Percentiles rank a stretch among this genome's conserved stretches.
phyloP scores from a whole-genome alignment of 2,329 filamentous ascomycete genomes.

The Hymenoscyphus occultus region DNA sequence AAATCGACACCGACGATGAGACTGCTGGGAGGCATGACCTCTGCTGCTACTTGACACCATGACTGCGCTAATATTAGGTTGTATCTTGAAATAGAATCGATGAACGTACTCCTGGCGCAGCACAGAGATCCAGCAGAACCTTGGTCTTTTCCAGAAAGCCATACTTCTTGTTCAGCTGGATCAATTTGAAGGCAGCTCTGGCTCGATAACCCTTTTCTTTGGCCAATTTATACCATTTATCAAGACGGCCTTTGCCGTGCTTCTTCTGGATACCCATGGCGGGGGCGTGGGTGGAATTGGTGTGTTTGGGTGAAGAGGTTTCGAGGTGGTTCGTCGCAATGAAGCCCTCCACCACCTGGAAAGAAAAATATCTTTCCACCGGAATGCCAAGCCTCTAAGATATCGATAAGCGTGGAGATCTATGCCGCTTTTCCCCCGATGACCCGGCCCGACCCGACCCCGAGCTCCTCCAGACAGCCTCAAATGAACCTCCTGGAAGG shows the following conservation, averaged over 20 bases:
- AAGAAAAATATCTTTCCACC: constrained; percentile 9
- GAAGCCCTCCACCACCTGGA: constrained; percentile 7
- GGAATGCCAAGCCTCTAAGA: constrained; percentile 15
- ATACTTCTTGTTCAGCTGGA: constrained; percentile 99
- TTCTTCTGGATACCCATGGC: constrained; percentile 97
- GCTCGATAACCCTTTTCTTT: constrained; percentile 98
- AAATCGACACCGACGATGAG: constrained; percentile 95
- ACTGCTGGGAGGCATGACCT: constrained; percentile 87
- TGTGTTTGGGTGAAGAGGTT: constrained; percentile 1
- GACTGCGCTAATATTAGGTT: constrained; percentile 51
- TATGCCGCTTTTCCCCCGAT: too few species aligned
- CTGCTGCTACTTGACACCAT: constrained; percentile 95
- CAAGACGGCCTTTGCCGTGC: constrained; percentile 95
- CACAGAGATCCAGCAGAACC: constrained; percentile 95
- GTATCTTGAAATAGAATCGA: not conserved
- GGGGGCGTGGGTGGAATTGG: constrained; percentile 10
- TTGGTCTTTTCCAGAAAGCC: constrained; percentile 95
- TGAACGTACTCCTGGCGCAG: constrained; percentile 77
- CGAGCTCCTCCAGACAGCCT: too few species aligned
- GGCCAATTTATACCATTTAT: constrained; percentile 98
- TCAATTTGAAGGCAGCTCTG: constrained; percentile 94
- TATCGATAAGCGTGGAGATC: constrained; percentile 9
- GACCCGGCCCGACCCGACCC: too few species aligned
- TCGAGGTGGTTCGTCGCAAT: constrained; percentile 5
- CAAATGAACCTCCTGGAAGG: too few species aligned